Evolutionary conservation across 306 rosid genomes (phyloP).

Genomic region (Vachellia collinsii): DNA sequence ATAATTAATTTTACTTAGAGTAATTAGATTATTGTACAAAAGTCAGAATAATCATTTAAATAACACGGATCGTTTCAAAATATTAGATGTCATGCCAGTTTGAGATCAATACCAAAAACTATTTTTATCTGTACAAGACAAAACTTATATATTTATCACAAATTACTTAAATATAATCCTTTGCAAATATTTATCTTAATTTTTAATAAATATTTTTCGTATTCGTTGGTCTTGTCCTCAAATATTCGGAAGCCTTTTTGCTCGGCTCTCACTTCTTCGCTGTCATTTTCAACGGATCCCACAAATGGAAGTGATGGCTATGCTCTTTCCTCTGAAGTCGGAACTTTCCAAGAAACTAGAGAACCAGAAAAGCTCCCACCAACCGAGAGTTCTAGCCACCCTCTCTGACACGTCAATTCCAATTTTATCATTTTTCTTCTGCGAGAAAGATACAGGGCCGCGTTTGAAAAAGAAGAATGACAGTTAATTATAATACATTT

Average conservation of each 20-base stretch:
- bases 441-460: no score
- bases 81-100: no score
- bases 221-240: background rate
- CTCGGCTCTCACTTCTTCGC: background rate
- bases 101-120: no score
- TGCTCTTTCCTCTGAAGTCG: background rate
- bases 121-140: no score
- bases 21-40: no score
- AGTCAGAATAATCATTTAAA: no score
- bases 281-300: background rate
- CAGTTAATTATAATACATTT: no score
- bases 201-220: background rate
- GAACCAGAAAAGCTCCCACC: background rate
- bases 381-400: background rate
- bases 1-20: no score
- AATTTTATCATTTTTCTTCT: background rate
- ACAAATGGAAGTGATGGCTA: conserved; percentile 6
- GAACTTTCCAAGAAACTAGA: background rate
- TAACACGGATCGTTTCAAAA: no score
- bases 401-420: background rate
- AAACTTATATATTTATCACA: no score
- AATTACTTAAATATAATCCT: background rate
- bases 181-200: background rate
- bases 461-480: no score
- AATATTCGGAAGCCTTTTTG: background rate